A percentile compares a stretch with the other conserved stretches of the same genome.
Conservation (phyloP, 495 filamentous ascomycete genomes). For the Poronia punctata region DNA sequence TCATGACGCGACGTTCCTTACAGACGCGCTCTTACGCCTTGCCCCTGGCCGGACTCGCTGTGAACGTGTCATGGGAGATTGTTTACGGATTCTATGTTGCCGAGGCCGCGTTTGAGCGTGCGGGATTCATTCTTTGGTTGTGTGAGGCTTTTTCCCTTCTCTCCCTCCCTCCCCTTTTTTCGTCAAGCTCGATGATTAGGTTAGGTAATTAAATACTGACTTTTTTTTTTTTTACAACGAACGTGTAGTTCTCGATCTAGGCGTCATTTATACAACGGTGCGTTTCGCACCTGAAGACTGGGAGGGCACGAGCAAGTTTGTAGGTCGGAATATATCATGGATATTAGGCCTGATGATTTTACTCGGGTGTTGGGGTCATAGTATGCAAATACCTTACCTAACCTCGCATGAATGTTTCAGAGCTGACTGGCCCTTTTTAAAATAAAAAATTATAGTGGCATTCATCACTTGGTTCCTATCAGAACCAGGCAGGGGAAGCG, state of each 20-base stretch:
- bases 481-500: conserved; percentile 15
- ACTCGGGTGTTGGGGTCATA: conserved; percentile 21
- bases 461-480: conserved; percentile 35
- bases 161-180: no score
- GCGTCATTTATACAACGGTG: conserved; percentile 31
- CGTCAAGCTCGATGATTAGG: no score
- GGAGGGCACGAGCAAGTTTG: conserved; percentile 20
- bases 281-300: conserved; percentile 31
- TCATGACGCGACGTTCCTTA: conserved; percentile 32
- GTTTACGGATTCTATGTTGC: conserved; percentile 34
- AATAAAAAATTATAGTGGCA: no score
- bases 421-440: no score
- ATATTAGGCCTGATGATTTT: conserved; percentile 22
- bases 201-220: no score
- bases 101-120: conserved; percentile 29
- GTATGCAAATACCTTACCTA: no score
- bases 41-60: conserved; percentile 36
- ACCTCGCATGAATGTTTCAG: no score
- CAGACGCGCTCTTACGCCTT: conserved; percentile 37
- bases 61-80: conserved; percentile 41
- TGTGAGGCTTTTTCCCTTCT: no score
- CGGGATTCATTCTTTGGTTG: conserved; percentile 36
- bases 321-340: conserved; percentile 28
- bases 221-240: no score
- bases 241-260: no score